Evolutionary conservation across 805 yeast genomes (phyloP), one percentile per base, ranked within the genome.

Genomic region (Saturnispora dispora): DNA sequence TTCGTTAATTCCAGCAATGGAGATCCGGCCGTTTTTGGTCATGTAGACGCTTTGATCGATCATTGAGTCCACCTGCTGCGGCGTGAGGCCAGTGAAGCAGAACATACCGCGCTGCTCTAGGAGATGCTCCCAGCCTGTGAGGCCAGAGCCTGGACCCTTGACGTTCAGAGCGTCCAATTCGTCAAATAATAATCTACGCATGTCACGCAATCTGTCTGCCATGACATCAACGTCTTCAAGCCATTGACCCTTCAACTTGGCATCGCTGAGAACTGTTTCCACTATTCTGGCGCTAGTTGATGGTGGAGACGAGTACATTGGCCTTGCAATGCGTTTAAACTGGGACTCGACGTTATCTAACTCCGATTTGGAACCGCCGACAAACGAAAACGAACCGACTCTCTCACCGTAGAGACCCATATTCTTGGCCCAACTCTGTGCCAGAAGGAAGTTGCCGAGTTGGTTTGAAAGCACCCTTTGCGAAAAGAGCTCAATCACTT

Each of bases 341-440:
- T 87, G 70, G 75, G 89, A 60, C 82, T 77, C 54, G 59, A 72
- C 55, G 65, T 73, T 61, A 74, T 76, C 56, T 64, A 71, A 51
- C 74, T 73, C 78, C 42, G 77, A 75, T 27, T 78, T 70, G 30
- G 77, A 70, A 47, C 84, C 80, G 23, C 86, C 77, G 45, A 81
- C 66, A 25, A 82, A 70, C 10, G 85, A 77, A 57, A 89, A 72
- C 11, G 96, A 86, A 7, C 97, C 97, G 42, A 86, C 86, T 65
- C 98, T 81, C 73, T 91, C 96, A 62, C 97, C 97, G 67, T 90
- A 90, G 61, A 90, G 79, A 37, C 98, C 98, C 81, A 88, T 83
- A 70, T 90, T 90, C 68, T 90, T 90, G 53, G 96, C 95, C 71
- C 90, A 90, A 5, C 96, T 87, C 70, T 90, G 98, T 64, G 96